Conservation (phyloP, 2,329 filamentous ascomycete species). For the Parastagonospora nodorum region DNA sequence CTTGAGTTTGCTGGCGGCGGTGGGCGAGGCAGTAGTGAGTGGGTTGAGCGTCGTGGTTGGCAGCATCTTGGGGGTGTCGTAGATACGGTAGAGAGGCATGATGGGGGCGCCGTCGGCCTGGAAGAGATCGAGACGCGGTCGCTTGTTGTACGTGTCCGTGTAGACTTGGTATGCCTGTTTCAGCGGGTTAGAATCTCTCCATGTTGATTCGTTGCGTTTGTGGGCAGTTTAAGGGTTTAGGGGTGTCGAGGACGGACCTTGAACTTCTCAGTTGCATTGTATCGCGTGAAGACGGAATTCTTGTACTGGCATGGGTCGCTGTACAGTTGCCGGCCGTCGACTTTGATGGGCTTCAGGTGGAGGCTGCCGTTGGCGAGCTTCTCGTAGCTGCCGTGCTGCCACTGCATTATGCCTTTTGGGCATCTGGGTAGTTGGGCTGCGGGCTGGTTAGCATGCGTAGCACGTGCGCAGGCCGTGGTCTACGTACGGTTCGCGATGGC, state of each 20-base stretch:
- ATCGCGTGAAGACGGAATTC: constrained; percentile 65
- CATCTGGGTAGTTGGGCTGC: constrained; percentile 65
- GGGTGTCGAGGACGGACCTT: constrained; percentile 51
- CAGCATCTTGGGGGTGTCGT: constrained; percentile 69
- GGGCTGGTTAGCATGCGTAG: constrained; percentile 23
- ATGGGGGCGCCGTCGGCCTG: constrained; percentile 67
- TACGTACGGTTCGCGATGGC: constrained; percentile 70
- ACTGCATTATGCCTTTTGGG: constrained; percentile 70
- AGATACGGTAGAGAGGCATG: constrained; percentile 70
- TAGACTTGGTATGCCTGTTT: constrained; percentile 52
- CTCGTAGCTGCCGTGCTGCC: constrained; percentile 70
- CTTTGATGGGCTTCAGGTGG: constrained; percentile 62
- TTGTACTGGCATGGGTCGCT: constrained; percentile 67
- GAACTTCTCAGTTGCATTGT: constrained; percentile 68
- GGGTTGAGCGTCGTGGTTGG: constrained; percentile 71
- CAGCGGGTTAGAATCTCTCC: not conserved
- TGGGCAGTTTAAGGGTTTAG: not conserved
- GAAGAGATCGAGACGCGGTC: constrained; percentile 67
- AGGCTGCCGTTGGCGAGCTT: constrained; percentile 64
- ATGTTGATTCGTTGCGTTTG: not conserved
- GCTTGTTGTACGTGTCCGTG: constrained; percentile 65
- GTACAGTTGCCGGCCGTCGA: constrained; percentile 70
- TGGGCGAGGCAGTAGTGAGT: constrained; percentile 43
- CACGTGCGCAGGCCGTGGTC: not conserved
- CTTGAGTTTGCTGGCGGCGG: constrained; percentile 43